These are phyloP conservation scores for Pseudomassariella vexata DNA, from an alignment of 2,329 filamentous ascomycete genomes.

Conservation along the genomic window DNA sequence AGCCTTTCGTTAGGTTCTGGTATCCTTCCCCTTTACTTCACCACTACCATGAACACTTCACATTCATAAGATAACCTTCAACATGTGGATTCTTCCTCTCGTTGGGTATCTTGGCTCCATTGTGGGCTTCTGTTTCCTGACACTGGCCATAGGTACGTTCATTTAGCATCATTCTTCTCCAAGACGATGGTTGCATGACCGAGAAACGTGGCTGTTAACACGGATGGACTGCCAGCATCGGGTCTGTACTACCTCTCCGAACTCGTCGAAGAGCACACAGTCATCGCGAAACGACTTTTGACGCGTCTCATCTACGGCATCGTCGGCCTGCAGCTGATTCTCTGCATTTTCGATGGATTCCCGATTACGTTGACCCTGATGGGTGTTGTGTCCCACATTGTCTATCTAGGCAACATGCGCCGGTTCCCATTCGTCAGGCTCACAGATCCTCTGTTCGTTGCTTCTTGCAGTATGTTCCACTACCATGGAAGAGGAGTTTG, in stretches of 20 bases:
- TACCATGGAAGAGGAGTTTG: too few species aligned
- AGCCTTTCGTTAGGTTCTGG: too few species aligned
- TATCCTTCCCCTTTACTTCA: too few species aligned
- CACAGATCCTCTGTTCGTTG: conserved; percentile 77
- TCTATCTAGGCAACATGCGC: conserved; percentile 84
- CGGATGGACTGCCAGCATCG: conserved; percentile 57
- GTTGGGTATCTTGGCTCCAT: conserved; percentile 84
- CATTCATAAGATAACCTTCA: conserved; percentile 20
- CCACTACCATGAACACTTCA: conserved; percentile 11
- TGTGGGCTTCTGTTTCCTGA: conserved; percentile 89
- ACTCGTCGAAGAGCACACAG: conserved; percentile 95
- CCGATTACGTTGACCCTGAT: conserved; percentile 69
- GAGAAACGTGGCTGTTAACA: too few species aligned
- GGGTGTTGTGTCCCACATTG: conserved; percentile 71
- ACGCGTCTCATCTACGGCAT: conserved; percentile 79
- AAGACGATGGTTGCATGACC: too few species aligned
- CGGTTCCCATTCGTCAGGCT: conserved; percentile 74
- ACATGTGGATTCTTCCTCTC: conserved; percentile 93
- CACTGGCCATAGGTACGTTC: conserved; percentile 75
- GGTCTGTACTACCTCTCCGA: conserved; percentile 98
- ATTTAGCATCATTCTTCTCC: background rate
- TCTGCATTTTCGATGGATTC: conserved; percentile 80
- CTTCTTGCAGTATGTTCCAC: conserved; percentile 67
- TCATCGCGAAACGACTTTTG: conserved; percentile 82
- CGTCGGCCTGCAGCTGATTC: conserved; percentile 66